Conservation (phyloP, 2,329 filamentous ascomycete genomes). For the Alternaria burnsii region DNA sequence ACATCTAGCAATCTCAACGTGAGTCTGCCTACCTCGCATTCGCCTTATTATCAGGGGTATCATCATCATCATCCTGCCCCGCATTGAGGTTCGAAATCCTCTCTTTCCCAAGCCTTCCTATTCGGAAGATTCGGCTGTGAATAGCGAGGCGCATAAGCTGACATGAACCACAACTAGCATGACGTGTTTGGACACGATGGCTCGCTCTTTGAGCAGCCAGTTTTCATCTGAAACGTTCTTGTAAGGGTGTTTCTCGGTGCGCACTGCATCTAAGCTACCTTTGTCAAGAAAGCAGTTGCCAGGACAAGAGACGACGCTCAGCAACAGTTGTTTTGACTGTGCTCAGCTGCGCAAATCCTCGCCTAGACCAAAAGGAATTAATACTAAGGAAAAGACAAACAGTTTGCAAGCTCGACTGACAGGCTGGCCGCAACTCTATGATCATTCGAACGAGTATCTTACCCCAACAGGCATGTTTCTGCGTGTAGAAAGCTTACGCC, state of each 20-base stretch:
- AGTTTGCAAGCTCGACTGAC: too few relatives aligned
- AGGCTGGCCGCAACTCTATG: not conserved
- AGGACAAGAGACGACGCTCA: too few relatives aligned
- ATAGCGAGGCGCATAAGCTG: slow-evolving; percentile 8
- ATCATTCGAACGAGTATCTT: not conserved
- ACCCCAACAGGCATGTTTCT: not conserved
- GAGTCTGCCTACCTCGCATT: slow-evolving; percentile 26
- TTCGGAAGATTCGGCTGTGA: not conserved
- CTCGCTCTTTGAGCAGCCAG: not conserved
- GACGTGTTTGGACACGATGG: slow-evolving; percentile 16
- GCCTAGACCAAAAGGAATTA: too few relatives aligned
- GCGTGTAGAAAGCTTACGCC: slow-evolving; percentile 2
- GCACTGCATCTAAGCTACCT: too few relatives aligned
- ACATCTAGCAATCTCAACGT: slow-evolving; percentile 21
- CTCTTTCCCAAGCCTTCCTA: not conserved
- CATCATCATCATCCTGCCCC: slow-evolving; percentile 7
- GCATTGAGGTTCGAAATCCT: slow-evolving; percentile 18
- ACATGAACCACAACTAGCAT: slow-evolving; percentile 4
- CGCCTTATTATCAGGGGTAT: slow-evolving; percentile 17
- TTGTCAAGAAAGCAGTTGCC: too few relatives aligned
- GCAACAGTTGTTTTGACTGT: too few relatives aligned
- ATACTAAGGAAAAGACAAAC: too few relatives aligned
- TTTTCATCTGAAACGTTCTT: slow-evolving; percentile 4
- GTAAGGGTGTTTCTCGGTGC: too few relatives aligned
- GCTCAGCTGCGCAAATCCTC: too few relatives aligned